These are phyloP conservation scores for Carex myosuroides DNA, from an alignment of 176 grass and related monocot genomes.

Conservation along the genomic window DNA sequence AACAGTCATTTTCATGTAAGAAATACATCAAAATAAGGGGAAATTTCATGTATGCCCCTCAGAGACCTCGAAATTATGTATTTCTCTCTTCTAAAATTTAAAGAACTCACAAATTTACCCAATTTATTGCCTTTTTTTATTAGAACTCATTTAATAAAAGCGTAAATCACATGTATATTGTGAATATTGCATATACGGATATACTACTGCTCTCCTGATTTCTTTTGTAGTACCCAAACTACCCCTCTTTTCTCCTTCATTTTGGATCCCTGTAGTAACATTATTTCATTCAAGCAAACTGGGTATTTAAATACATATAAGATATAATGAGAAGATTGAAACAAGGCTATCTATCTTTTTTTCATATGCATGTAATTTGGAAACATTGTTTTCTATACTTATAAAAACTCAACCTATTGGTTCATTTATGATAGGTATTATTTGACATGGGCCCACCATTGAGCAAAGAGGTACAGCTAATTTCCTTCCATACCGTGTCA, in stretches of 20 bases:
- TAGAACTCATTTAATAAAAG: too few relatives aligned
- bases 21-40: neutral
- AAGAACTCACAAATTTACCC: too few relatives aligned
- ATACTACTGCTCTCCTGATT: neutral
- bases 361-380: too few relatives aligned
- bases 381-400: too few relatives aligned
- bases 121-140: too few relatives aligned
- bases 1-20: neutral
- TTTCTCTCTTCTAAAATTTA: too few relatives aligned
- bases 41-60: too few relatives aligned
- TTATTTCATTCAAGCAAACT: slow-evolving; percentile 1
- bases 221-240: neutral
- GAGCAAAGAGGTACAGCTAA: slow-evolving; percentile 79
- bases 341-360: neutral
- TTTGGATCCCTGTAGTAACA: neutral
- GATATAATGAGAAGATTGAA: neutral
- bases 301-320: neutral
- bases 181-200: neutral
- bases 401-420: neutral
- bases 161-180: neutral
- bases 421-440: slow-evolving; percentile 47
- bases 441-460: slow-evolving; percentile 74
- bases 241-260: neutral
- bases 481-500: slow-evolving; percentile 97
- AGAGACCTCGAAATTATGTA: too few relatives aligned